Percentiles rank a stretch among this genome's conserved stretches.
These are phyloP conservation scores for Allium cepa DNA, from an alignment of 106 monocot species.

Conservation along the genomic window DNA sequence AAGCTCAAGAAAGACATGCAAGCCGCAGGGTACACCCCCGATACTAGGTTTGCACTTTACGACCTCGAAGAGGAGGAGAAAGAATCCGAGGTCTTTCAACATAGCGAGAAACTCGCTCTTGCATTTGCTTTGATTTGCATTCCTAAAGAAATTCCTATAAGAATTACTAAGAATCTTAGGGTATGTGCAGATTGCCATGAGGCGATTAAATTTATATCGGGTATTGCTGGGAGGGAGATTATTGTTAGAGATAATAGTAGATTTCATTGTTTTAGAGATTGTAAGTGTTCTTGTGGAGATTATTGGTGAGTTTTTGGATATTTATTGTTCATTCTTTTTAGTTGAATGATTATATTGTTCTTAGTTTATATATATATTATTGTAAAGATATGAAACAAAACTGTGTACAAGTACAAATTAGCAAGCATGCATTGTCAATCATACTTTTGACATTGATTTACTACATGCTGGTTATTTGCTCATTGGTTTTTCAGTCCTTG, in stretches of 20 bases:
- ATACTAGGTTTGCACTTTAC: conserved; percentile 62
- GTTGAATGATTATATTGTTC: too few relatives aligned
- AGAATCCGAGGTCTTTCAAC: conserved; percentile 73
- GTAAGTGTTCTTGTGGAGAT: conserved; percentile 77
- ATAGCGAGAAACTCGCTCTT: conserved; percentile 93
- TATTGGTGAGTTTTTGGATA: conserved; percentile 51
- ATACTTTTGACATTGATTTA: too few relatives aligned
- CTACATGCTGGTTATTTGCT: too few relatives aligned
- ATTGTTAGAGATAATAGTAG: conserved; percentile 79
- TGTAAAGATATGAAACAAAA: too few relatives aligned
- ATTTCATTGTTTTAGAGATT: conserved; percentile 69
- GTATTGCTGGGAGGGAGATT: conserved; percentile 70
- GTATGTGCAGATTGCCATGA: conserved; percentile 82
- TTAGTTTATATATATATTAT: too few relatives aligned
- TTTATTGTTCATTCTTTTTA: background rate
- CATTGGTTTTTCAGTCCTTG: too few relatives aligned
- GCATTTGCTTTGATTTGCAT: conserved; percentile 83
- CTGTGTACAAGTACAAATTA: too few relatives aligned
- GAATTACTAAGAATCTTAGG: conserved; percentile 83
- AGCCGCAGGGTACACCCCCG: conserved; percentile 67
- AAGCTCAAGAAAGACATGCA: conserved; percentile 58
- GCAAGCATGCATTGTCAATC: too few relatives aligned
- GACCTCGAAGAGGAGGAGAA: conserved; percentile 94
- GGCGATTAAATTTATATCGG: conserved; percentile 82
- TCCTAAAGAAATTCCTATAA: conserved; percentile 53